Conservation (phyloP, 164 flowering plant genomes). For the Aristolochia fimbriata region DNA sequence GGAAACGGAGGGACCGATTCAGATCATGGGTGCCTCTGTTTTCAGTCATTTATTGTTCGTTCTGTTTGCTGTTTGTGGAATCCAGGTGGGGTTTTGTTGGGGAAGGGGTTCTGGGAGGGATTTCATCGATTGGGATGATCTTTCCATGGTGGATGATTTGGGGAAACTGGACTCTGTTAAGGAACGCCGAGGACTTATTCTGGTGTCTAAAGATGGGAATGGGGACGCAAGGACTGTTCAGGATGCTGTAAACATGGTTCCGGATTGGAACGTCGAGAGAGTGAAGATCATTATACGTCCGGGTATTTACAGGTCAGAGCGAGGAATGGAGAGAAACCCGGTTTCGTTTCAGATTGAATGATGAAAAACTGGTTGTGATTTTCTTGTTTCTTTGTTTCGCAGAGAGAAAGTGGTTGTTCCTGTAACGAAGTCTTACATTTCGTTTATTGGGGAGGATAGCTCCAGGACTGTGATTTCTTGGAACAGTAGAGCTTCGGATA, state of each 20-base stretch:
- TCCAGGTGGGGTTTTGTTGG: slow-evolving; percentile 1
- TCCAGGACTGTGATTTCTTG: slow-evolving; percentile 45
- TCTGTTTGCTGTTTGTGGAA: neutral
- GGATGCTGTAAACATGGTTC: slow-evolving; percentile 75
- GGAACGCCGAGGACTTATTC: slow-evolving; percentile 23
- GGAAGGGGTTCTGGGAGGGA: neutral
- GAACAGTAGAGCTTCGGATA: slow-evolving; percentile 61
- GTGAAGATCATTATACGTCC: slow-evolving; percentile 61
- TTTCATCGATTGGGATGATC: slow-evolving; percentile 61
- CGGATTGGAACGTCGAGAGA: slow-evolving; percentile 33
- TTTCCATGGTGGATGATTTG: slow-evolving; percentile 18
- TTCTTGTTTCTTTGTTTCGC: slow-evolving; percentile 10
- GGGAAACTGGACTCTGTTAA: slow-evolving; percentile 8
- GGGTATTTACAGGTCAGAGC: slow-evolving; percentile 68
- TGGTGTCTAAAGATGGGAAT: slow-evolving; percentile 57
- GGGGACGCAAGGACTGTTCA: slow-evolving; percentile 62
- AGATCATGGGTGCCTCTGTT: slow-evolving; percentile 6
- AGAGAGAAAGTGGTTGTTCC: slow-evolving; percentile 75
- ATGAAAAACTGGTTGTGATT: neutral
- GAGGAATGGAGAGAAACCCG: no score
- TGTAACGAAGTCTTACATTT: slow-evolving; percentile 53
- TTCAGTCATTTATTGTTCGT: slow-evolving; percentile 1
- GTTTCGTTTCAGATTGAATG: neutral
- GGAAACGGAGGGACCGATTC: neutral
- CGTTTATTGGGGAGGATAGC: slow-evolving; percentile 52